Percentiles rank a stretch among this genome's conserved stretches.
Conservation (phyloP, 192 early-diverging fungal species). For the Coemansia sp. region DNA sequence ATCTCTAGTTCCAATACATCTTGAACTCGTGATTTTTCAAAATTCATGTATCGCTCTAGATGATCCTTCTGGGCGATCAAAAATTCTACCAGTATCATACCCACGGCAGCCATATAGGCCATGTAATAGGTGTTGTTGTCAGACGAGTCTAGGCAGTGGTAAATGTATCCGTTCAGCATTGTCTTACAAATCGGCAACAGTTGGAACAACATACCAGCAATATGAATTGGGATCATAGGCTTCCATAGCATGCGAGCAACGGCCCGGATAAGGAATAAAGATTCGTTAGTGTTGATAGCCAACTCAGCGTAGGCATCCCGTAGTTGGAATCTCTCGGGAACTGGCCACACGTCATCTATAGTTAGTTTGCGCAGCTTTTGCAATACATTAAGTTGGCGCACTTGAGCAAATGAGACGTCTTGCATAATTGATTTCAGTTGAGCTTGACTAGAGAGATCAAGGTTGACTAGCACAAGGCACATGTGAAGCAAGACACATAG, state of each 20-base stretch:
- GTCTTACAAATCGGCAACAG: background rate
- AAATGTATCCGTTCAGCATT: conserved; percentile 14
- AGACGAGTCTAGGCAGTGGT: conserved; percentile 30
- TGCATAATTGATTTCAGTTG: background rate
- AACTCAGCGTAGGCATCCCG: conserved; percentile 20
- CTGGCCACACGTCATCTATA: conserved; percentile 23
- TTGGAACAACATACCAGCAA: conserved; percentile 12
- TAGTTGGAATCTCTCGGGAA: conserved; percentile 29
- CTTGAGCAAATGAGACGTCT: conserved; percentile 16
- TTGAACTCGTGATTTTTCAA: background rate
- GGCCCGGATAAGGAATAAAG: conserved; percentile 40
- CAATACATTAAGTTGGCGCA: conserved; percentile 21
- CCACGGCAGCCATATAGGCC: background rate
- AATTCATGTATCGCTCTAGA: background rate
- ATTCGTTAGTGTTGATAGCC: conserved; percentile 23
- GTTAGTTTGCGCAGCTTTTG: conserved; percentile 21
- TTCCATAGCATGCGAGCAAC: conserved; percentile 40
- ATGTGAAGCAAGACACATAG: conserved; percentile 8
- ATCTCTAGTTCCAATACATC: background rate
- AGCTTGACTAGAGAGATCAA: conserved; percentile 15
- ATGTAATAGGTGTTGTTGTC: conserved; percentile 15
- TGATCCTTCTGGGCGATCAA: background rate
- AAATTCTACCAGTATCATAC: background rate
- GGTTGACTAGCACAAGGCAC: conserved; percentile 16
- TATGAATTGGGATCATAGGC: conserved; percentile 33